Conservation (phyloP, 257 asterid genomes). For the Solanum chaucha region DNA sequence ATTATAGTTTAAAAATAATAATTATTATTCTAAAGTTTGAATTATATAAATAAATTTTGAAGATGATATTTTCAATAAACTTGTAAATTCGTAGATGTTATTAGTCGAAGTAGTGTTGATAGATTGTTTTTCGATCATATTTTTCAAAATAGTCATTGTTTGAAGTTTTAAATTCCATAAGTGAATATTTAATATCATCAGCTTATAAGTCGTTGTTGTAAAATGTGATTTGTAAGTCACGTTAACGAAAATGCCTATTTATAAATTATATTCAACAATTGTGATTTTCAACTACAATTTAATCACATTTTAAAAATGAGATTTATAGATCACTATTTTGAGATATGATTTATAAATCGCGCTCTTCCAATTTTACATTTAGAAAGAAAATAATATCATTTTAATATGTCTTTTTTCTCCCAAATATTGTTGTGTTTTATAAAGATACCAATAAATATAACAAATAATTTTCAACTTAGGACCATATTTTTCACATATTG, state of each 20-base stretch:
- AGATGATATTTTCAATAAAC: not conserved
- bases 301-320: not conserved
- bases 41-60: not conserved
- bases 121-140: not conserved
- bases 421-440: not conserved
- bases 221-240: not conserved
- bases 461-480: not conserved
- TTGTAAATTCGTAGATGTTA: not conserved
- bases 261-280: not conserved
- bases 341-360: not conserved
- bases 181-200: not conserved
- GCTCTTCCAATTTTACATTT: not conserved
- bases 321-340: not conserved
- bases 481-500: not conserved
- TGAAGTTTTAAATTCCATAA: not conserved
- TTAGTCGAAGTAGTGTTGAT: not conserved
- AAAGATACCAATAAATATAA: not conserved
- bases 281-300: not conserved
- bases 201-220: not conserved
- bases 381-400: not conserved
- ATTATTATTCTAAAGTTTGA: not conserved
- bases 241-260: not conserved
- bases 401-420: not conserved
- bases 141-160: not conserved
- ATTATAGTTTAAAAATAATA: accelerated